Conservation (phyloP, 371 early-diverging fungal genomes). For the Chytridiales sp. region DNA sequence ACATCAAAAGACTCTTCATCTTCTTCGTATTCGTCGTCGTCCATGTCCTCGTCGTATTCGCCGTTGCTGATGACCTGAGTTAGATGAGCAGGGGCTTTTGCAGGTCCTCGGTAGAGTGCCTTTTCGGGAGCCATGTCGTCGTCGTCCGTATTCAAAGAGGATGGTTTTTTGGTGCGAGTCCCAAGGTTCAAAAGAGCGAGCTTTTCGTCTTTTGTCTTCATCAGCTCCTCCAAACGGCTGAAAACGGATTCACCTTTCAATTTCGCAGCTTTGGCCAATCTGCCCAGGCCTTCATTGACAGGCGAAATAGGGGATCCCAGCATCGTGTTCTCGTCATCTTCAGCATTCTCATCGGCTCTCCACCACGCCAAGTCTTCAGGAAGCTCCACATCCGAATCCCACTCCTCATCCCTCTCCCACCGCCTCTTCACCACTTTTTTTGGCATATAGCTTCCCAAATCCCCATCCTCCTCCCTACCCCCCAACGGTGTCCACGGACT, state of each 20-base stretch:
- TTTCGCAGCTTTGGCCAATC: not conserved
- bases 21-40: too few relatives aligned
- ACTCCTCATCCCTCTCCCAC: constrained; percentile 43
- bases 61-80: too few relatives aligned
- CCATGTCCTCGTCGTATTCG: too few relatives aligned
- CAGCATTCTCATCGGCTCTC: constrained; percentile 5
- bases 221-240: not conserved
- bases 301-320: not conserved
- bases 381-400: constrained; percentile 43
- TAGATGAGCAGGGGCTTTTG: too few relatives aligned
- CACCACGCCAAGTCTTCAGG: constrained; percentile 26
- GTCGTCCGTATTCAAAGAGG: too few relatives aligned
- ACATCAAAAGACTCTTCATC: not conserved
- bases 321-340: not conserved
- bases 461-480: constrained; percentile 14
- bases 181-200: not conserved
- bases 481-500: constrained; percentile 25
- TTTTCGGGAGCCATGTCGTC: too few relatives aligned
- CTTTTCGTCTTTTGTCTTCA: not conserved
- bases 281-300: too few relatives aligned
- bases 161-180: too few relatives aligned
- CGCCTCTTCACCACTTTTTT: constrained; percentile 14
- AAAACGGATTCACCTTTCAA: constrained; percentile 1
- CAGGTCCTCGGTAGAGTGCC: too few relatives aligned
- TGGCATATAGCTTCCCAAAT: constrained; percentile 25